Percentiles rank a stretch among this genome's conserved stretches.
Conservation (phyloP, 2,329 filamentous ascomycete genomes). For the Teratosphaeria destructans region DNA sequence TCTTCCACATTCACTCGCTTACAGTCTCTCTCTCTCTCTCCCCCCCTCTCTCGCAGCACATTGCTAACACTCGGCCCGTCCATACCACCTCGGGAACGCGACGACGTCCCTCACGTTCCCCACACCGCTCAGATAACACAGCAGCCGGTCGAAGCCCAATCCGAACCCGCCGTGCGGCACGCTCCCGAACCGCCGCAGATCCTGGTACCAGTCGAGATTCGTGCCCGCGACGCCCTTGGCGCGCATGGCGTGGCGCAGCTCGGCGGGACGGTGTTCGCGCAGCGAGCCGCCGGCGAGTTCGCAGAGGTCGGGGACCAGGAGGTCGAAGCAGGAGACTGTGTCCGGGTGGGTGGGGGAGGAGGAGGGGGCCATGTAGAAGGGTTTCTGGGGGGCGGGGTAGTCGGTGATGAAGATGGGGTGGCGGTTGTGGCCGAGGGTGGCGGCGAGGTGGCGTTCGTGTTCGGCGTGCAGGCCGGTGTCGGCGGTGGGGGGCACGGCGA, state of each 20-base stretch:
- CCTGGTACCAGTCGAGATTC: conserved; percentile 70
- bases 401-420: conserved; percentile 83
- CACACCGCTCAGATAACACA: conserved; percentile 74
- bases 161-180: conserved; percentile 88
- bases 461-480: conserved; percentile 71
- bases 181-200: conserved; percentile 81
- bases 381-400: conserved; percentile 81
- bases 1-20: too few species aligned
- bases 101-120: conserved; percentile 77
- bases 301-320: conserved; percentile 74
- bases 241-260: conserved; percentile 61
- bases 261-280: conserved; percentile 66
- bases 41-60: neutral
- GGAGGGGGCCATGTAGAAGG: conserved; percentile 74
- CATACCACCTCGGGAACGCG: conserved; percentile 66
- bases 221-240: conserved; percentile 46
- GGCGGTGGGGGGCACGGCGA: conserved; percentile 61
- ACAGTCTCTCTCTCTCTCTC: neutral
- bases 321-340: conserved; percentile 83
- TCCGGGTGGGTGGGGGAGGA: conserved; percentile 8
- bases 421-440: conserved; percentile 44
- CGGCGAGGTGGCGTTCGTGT: conserved; percentile 82
- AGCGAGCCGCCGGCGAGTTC: conserved; percentile 84
- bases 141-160: conserved; percentile 74
- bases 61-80: conserved; percentile 29